Base-by-base conservation (phyloP, 2,329 filamentous ascomycete genomes). In the Fulvia fulva region DNA sequence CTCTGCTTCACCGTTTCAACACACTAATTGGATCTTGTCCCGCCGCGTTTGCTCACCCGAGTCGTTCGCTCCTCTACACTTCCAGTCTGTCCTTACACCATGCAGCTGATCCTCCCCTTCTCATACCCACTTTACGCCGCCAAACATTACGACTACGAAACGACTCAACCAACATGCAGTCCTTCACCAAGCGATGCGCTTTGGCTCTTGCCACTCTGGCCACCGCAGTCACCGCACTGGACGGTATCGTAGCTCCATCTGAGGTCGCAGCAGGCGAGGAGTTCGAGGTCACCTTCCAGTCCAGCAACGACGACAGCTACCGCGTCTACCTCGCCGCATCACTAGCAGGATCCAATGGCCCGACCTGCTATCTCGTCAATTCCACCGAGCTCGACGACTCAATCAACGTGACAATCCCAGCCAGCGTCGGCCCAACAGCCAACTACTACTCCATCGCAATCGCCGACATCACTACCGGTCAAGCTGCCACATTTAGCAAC, bases 311-410 rank as follows among this genome's bases (percentile, higher is more conserved):
- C 34, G 60, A 63, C 30, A 56, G 63, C 32, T 74, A 70, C 63
- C 64, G 71, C 46, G 63, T 74, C 50, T 74, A 71, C 59, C 69
- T 75, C 22, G 68, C 70, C 21, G 70, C 69, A 19, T 65, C 67
- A 1, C 65, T 72, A 11, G 62, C 70, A 6, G 70, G 70, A 45
- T 67, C 60, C 57, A 67, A 68, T 28, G 70, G 71, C 6, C 72
- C 71, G 25, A 66, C 65, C 8, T 74, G 70, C 66, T 71, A 69
- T 58, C 70, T 74, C 30, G 46, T 68, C 50, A 74, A 73, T 65
- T 66, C 65, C 11, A 71, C 68, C 12, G 60, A 65, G 41, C 65
- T 69, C 49, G 55, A 63, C 16, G 43, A 47, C 50, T 68, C 70
- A 6, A 55, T 71, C 44, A 65, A 63, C 53, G 59, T 73, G 25